Conservation (phyloP, 805 yeast genomes). For the Ogataea pignaliae region DNA sequence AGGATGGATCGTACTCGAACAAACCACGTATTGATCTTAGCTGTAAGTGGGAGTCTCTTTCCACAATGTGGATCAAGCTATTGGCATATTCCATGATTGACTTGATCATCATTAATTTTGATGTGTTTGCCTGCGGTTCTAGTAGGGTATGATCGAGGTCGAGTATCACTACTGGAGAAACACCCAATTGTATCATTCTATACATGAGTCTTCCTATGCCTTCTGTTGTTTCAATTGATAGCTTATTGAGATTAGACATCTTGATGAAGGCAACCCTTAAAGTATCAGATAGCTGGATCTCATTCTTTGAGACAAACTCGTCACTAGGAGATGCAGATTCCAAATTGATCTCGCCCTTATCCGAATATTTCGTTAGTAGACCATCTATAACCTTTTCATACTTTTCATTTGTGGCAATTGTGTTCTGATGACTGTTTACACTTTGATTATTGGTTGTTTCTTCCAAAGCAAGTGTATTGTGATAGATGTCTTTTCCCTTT, state of each 20-base stretch:
- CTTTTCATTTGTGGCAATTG: slow-evolving; percentile 27
- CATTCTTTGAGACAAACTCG: slow-evolving; percentile 10
- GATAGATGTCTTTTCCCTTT: slow-evolving; percentile 30
- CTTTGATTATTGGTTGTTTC: neutral
- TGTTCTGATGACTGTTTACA: neutral
- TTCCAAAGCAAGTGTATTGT: slow-evolving; percentile 12
- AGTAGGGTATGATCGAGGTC: slow-evolving; percentile 34
- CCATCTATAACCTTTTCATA: slow-evolving; percentile 31
- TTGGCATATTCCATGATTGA: slow-evolving; percentile 20
- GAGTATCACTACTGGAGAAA: slow-evolving; percentile 65
- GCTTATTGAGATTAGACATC: slow-evolving; percentile 36
- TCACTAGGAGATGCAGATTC: neutral
- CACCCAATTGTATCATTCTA: slow-evolving; percentile 58
- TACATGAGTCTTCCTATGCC: slow-evolving; percentile 55
- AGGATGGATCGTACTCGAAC: slow-evolving; percentile 27
- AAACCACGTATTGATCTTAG: slow-evolving; percentile 33
- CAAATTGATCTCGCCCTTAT: slow-evolving; percentile 5
- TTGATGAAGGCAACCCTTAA: slow-evolving; percentile 55
- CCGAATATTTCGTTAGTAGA: slow-evolving; percentile 19
- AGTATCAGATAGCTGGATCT: slow-evolving; percentile 32
- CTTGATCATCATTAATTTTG: slow-evolving; percentile 10
- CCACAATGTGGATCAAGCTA: slow-evolving; percentile 16
- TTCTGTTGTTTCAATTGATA: slow-evolving; percentile 30
- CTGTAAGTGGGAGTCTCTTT: slow-evolving; percentile 16
- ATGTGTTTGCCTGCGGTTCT: neutral